These are phyloP conservation scores for Ogataea corticis DNA, from an alignment of 805 yeast species.

Conservation along the genomic window DNA sequence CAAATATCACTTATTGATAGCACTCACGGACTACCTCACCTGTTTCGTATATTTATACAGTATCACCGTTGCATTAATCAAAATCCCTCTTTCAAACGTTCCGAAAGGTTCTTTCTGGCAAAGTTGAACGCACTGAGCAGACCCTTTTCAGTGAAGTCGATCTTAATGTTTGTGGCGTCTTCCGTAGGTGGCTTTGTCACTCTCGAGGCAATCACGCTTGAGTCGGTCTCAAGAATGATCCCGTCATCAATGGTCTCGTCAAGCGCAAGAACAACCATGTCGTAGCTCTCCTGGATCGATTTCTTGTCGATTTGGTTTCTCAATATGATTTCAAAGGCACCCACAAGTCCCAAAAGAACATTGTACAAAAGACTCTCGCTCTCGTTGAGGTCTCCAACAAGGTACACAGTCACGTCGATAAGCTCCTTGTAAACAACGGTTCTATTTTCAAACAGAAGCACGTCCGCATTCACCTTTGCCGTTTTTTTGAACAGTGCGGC, in stretches of 20 bases:
- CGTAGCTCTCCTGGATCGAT: constrained; percentile 78
- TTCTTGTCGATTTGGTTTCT: constrained; percentile 73
- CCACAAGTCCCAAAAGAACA: constrained; percentile 73
- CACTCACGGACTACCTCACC: no score
- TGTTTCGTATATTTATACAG: not conserved
- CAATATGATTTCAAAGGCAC: constrained; percentile 76
- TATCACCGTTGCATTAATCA: constrained; percentile 12
- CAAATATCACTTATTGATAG: no score
- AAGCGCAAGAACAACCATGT: constrained; percentile 78
- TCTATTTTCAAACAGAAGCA: constrained; percentile 74
- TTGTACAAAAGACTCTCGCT: constrained; percentile 81
- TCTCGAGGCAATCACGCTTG: constrained; percentile 82
- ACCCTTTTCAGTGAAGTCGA: constrained; percentile 74
- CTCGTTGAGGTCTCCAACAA: constrained; percentile 77
- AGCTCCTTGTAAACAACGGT: constrained; percentile 84
- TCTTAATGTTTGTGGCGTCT: constrained; percentile 58
- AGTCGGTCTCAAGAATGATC: constrained; percentile 85
- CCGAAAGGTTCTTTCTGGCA: constrained; percentile 69
- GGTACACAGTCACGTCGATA: constrained; percentile 69
- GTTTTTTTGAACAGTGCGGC: constrained; percentile 69
- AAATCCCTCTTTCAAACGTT: constrained; percentile 42
- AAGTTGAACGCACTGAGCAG: constrained; percentile 83
- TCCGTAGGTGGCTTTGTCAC: constrained; percentile 84
- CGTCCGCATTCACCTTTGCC: constrained; percentile 77
- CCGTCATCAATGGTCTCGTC: constrained; percentile 97